These are phyloP conservation scores for Discostella stelligeroides DNA, from an alignment of 108 stramenopile species.

Conservation along the genomic window DNA sequence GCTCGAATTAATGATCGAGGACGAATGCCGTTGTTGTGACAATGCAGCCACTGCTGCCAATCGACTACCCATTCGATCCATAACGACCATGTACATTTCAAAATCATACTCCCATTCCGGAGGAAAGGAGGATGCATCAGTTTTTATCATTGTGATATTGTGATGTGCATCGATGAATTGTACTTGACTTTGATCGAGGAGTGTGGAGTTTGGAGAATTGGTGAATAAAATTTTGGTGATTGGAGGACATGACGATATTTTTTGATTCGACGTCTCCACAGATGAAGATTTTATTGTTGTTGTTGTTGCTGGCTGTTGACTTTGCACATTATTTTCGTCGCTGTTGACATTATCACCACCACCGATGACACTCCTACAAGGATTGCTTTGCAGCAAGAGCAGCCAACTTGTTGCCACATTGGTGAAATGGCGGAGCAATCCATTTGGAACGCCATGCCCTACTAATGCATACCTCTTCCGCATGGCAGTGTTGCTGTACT, in stretches of 20 bases:
- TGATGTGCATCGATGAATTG: constrained; percentile 9
- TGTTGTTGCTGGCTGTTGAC: too few species aligned
- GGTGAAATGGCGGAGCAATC: constrained; percentile 18
- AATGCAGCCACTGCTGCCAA: constrained; percentile 17
- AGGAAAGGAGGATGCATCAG: not conserved
- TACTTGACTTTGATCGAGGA: constrained; percentile 23
- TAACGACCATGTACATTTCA: constrained; percentile 42
- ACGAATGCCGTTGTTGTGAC: too few species aligned
- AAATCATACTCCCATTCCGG: constrained; percentile 35
- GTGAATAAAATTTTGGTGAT: constrained; percentile 22
- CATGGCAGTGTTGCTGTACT: not conserved
- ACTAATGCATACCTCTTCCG: constrained; percentile 23
- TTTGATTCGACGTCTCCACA: too few species aligned
- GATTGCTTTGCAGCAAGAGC: not conserved
- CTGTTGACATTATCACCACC: not conserved
- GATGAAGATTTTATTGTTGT: too few species aligned
- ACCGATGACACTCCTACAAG: not conserved
- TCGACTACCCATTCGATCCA: constrained; percentile 46
- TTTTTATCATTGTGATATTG: not conserved
- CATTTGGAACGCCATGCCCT: constrained; percentile 33
- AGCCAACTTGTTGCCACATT: constrained; percentile 18
- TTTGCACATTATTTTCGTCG: not conserved
- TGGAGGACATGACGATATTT: too few species aligned
- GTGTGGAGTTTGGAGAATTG: constrained; percentile 23
- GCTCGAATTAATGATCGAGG: too few species aligned